Evolutionary conservation across 305 asterid species (phyloP).

Genomic region (Fraxinus dipetala): DNA sequence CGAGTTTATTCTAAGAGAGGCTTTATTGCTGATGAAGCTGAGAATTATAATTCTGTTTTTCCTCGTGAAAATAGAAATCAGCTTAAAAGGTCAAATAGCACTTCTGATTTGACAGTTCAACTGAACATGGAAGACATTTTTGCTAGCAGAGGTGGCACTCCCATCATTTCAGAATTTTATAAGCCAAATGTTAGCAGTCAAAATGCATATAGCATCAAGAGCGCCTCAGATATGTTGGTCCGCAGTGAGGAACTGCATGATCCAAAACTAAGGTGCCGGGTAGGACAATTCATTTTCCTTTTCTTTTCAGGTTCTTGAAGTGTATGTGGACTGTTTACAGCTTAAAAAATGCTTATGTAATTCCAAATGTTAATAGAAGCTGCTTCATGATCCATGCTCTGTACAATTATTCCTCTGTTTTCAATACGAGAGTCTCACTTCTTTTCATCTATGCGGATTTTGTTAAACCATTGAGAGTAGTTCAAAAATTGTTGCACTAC

Average conservation of each 20-base stretch:
- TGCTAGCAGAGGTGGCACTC: constrained; percentile 42
- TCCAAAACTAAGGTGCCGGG: constrained; percentile 89
- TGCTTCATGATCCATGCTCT: constrained; percentile 15
- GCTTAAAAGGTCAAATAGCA: constrained; percentile 87
- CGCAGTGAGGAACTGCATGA: constrained; percentile 55
- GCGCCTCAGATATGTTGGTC: constrained; percentile 58
- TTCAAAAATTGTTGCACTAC: neutral
- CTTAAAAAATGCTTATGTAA: constrained; percentile 13
- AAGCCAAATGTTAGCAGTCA: constrained; percentile 48
- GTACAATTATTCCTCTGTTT: constrained; percentile 11
- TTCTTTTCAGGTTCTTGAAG: constrained; percentile 9
- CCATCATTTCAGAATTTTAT: constrained; percentile 75
- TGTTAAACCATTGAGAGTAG: neutral
- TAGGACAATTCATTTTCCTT: constrained; percentile 34
- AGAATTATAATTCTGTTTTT: constrained; percentile 33
- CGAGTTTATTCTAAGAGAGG: constrained; percentile 11
- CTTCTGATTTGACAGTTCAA: constrained; percentile 66
- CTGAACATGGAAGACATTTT: constrained; percentile 42
- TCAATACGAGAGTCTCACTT: constrained; percentile 9
- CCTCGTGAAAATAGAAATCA: constrained; percentile 50
- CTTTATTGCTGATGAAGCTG: constrained; percentile 30
- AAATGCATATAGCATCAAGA: constrained; percentile 40
- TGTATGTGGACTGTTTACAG: constrained; percentile 4
- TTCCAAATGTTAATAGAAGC: constrained; percentile 4
- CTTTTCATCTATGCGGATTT: neutral